Conservation (phyloP, 23 red algal genomes). For the Agarophyton chilense region DNA sequence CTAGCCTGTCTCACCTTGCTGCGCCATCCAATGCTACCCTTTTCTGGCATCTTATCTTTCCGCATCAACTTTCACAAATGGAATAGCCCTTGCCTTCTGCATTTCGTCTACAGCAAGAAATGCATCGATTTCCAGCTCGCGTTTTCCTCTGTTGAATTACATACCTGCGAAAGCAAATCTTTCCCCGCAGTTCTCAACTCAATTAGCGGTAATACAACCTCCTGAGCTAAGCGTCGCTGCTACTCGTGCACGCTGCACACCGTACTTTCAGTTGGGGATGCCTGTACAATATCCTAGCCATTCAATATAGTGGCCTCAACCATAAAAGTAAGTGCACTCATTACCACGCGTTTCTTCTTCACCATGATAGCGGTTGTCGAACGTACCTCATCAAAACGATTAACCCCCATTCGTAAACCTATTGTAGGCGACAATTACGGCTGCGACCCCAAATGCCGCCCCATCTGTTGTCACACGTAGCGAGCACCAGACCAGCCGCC, state of each 20-base stretch:
- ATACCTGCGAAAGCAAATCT: background rate
- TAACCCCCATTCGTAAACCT: conserved; percentile 8
- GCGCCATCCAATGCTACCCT: no score
- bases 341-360: background rate
- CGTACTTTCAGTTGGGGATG: background rate
- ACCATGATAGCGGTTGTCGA: background rate
- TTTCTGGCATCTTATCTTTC: background rate
- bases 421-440: background rate
- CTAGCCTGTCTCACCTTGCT: no score
- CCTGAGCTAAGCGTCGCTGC: background rate
- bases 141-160: background rate
- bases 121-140: background rate
- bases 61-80: background rate
- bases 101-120: background rate
- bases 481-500: no score
- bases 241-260: background rate
- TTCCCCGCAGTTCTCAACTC: background rate
- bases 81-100: background rate
- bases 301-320: conserved; percentile 11
- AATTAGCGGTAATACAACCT: background rate
- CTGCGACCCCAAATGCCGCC: background rate
- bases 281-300: background rate
- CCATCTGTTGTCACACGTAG: no score
- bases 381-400: conserved; percentile 9
- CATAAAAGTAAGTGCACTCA: background rate